These are phyloP conservation scores for Paraurostyla sp. DNA, from an alignment of 73 alveolate species.

Conservation along the genomic window DNA sequence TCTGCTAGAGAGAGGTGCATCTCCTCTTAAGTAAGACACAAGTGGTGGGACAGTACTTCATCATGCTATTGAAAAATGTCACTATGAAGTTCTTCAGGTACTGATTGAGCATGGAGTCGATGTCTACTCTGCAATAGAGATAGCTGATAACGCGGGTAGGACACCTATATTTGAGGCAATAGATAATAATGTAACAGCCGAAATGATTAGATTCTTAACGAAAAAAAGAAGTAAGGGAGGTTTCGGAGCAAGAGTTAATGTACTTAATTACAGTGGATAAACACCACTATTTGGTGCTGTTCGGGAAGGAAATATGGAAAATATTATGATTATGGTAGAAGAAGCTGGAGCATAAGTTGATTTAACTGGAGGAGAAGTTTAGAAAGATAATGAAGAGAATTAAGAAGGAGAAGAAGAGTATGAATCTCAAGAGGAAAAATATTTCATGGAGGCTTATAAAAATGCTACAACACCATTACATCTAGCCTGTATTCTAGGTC, in stretches of 20 bases:
- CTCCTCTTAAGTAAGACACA: constrained; percentile 66
- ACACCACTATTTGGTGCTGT: constrained; percentile 76
- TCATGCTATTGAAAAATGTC: constrained; percentile 75
- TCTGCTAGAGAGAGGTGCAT: constrained; percentile 61
- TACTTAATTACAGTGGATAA: constrained; percentile 65
- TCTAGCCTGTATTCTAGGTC: constrained; percentile 67
- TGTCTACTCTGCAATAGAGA: constrained; percentile 56
- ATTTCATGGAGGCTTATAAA: constrained; percentile 67
- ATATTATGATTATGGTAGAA: constrained; percentile 21
- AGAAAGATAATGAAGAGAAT: constrained; percentile 49
- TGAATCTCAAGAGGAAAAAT: constrained; percentile 66
- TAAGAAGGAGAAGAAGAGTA: constrained; percentile 63
- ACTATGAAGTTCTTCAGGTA: constrained; percentile 39
- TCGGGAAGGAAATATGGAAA: constrained; percentile 70
- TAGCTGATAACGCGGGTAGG: constrained; percentile 76
- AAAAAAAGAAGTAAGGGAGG: constrained; percentile 29
- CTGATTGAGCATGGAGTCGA: constrained; percentile 56
- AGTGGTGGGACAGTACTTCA: constrained; percentile 74
- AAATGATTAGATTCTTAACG: not conserved
- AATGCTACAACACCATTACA: constrained; percentile 70
- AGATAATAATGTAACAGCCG: constrained; percentile 45
- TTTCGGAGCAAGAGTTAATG: constrained; percentile 64
- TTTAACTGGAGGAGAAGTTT: constrained; percentile 17
- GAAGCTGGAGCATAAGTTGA: constrained; percentile 59
- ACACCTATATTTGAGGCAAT: constrained; percentile 78